These are phyloP conservation scores for Globisporangium spinosum DNA, from an alignment of 352 stramenopile species.

Conservation along the genomic window DNA sequence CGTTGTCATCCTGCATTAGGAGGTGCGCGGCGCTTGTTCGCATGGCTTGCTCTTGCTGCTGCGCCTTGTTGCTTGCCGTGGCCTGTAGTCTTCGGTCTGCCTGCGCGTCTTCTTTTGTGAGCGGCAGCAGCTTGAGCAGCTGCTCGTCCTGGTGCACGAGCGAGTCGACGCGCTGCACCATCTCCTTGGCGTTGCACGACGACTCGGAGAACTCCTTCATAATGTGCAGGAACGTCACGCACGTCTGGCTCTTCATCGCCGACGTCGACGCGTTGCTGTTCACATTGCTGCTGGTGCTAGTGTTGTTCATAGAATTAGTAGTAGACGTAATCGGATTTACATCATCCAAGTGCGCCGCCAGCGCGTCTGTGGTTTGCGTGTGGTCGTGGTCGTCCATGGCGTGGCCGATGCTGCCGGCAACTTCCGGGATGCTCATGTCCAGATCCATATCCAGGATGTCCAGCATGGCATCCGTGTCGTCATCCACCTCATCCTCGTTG, in stretches of 20 bases:
- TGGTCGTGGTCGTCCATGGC: background rate
- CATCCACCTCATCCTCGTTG: background rate
- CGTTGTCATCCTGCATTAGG: slow-evolving; percentile 8
- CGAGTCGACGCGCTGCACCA: slow-evolving; percentile 62
- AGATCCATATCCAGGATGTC: slow-evolving; percentile 18
- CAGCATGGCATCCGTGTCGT: slow-evolving; percentile 13
- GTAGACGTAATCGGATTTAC: background rate
- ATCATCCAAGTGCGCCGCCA: background rate
- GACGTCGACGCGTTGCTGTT: background rate
- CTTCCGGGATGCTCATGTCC: slow-evolving; percentile 14
- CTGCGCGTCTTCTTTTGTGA: slow-evolving; percentile 24
- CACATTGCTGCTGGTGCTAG: background rate
- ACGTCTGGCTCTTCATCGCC: slow-evolving; percentile 51
- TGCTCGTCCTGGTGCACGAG: slow-evolving; percentile 57
- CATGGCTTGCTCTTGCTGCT: slow-evolving; percentile 2
- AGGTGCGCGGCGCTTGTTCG: slow-evolving; percentile 5
- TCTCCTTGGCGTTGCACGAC: slow-evolving; percentile 59
- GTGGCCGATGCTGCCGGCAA: background rate
- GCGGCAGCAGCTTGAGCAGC: slow-evolving; percentile 48
- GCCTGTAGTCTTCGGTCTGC: slow-evolving; percentile 20
- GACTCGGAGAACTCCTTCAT: slow-evolving; percentile 74
- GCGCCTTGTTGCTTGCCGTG: slow-evolving; percentile 20
- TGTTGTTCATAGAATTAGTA: slow-evolving; percentile 2
- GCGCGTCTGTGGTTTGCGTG: background rate
- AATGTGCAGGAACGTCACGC: slow-evolving; percentile 66